Evolutionary conservation across 2,329 filamentous ascomycete species (phyloP), one percentile per base, ranked within the genome.

Genomic region (Aquanectria penicillioides): DNA sequence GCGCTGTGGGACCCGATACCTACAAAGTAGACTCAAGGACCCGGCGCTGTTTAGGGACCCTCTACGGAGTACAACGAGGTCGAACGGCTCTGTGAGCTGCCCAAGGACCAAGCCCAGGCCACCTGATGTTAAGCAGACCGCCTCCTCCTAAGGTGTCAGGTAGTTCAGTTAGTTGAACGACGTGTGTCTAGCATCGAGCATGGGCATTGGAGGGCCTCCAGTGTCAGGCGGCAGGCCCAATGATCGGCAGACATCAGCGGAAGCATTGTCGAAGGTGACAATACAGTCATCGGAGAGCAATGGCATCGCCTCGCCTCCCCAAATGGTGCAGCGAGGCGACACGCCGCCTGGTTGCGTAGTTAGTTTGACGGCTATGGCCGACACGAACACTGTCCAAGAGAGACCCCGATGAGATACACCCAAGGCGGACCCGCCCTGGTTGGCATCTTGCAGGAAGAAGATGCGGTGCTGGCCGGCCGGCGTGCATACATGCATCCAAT

Each of bases 311-410:
- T 47, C 44, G 33, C 31, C 57, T 59, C 25, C 44, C 36, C 33
- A 38, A 52, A 26, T 18, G 34, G 49, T 51, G 41, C 41, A 40
- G 28, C 56, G 31, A 36, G 36, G 36, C 23, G 26, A 36, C 48
- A 37, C n/a, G n/a, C n/a, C 54, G 52, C 26, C 48, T 46, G 46
- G 48, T 29, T 47, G 50, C 40, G 48, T 49, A 56, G 41, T 52
- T 47, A 56, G 41, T 52, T 47, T 38, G 48, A 40, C 56, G 56
- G 62, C 51, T 44, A 43, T 59, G 55, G 47, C 61, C 55, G 59
- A 54, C 54, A 53, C 43, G 49, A 46, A 38, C 40, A 26, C 25
- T 52, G 40, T 57, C 38, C 37, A 50, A 20, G 37, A 49, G 41
- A 59, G 47, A 63, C 48, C 50, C 43, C 41, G 40, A n/a, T 22